These are phyloP conservation scores for Penicillium hordei DNA, from an alignment of 2,329 filamentous ascomycete species.

Conservation along the genomic window DNA sequence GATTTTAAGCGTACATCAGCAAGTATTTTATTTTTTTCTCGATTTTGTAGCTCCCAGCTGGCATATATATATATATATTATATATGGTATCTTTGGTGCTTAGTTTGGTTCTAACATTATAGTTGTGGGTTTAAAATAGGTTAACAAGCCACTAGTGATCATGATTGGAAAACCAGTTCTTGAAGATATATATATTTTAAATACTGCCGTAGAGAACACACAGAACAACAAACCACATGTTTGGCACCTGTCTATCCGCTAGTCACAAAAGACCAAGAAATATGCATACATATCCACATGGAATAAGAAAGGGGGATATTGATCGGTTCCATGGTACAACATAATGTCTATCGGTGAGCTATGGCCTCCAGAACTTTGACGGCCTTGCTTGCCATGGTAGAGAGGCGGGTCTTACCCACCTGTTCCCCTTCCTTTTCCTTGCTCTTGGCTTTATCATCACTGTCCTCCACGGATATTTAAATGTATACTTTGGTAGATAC, in stretches of 20 bases:
- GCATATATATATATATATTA: neutral
- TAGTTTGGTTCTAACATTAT: neutral
- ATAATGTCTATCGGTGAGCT: neutral
- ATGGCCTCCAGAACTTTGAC: neutral
- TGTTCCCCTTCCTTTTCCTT: neutral
- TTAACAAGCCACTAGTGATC: no score
- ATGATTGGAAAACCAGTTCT: neutral
- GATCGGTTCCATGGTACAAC: neutral
- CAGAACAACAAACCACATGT: neutral
- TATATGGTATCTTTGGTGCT: neutral
- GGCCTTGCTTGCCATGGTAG: neutral
- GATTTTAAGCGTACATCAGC: neutral
- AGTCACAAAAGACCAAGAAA: neutral
- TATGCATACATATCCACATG: neutral
- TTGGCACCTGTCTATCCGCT: neutral
- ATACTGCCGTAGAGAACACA: neutral
- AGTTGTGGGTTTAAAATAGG: neutral
- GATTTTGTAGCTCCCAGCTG: neutral
- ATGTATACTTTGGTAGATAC: neutral
- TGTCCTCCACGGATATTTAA: neutral
- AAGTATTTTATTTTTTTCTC: neutral
- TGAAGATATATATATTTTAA: neutral
- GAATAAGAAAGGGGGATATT: neutral
- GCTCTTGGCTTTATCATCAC: neutral
- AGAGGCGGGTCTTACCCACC: neutral